Percentiles rank a stretch among this genome's conserved stretches.
Conservation (phyloP, 768 basidiomycete genomes). For the Termitomyces titanicus region DNA sequence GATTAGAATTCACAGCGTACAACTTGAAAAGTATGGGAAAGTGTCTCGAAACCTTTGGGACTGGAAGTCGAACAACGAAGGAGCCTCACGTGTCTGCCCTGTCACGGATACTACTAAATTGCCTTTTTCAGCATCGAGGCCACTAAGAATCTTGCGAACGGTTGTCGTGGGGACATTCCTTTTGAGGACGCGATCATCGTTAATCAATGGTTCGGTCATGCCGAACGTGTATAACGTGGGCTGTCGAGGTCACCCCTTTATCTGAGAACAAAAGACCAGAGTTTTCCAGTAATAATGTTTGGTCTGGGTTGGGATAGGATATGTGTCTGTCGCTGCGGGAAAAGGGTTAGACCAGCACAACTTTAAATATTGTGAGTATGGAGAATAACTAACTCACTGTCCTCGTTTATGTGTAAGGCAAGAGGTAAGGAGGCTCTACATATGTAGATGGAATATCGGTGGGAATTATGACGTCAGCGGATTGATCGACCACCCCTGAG, state of each 20-base stretch:
- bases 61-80: not conserved
- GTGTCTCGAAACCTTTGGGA: not conserved
- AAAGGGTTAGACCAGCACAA: not conserved
- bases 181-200: not conserved
- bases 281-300: not conserved
- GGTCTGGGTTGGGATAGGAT: not conserved
- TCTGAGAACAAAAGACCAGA: not conserved
- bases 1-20: not conserved
- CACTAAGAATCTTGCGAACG: not conserved
- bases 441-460: not conserved
- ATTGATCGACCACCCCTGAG: not conserved
- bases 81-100: conserved; percentile 6
- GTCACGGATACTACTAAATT: conserved; percentile 1
- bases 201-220: not conserved
- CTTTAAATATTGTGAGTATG: not conserved
- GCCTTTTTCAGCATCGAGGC: conserved; percentile 10
- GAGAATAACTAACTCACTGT: not conserved
- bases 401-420: not conserved
- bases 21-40: not conserved
- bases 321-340: not conserved
- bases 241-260: not conserved
- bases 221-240: not conserved
- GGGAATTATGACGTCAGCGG: not conserved
- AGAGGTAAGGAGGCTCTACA: not conserved
- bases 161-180: not conserved